Conservation (phyloP, 2,329 filamentous ascomycete genomes). For the Aspergillus sergii region DNA sequence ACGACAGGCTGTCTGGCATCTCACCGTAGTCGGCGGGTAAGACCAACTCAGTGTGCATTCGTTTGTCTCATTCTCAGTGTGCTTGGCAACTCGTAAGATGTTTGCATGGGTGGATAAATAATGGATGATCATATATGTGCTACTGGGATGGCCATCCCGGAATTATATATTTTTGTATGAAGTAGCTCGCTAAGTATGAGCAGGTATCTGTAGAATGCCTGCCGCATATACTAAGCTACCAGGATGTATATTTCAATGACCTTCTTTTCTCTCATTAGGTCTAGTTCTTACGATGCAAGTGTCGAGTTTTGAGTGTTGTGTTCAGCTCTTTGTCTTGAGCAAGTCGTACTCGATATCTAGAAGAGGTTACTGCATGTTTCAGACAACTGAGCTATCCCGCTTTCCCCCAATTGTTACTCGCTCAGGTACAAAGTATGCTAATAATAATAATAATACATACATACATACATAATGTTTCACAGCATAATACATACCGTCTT, state of each 20-base stretch:
- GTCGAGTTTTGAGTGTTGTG: background rate
- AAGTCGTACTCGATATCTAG: background rate
- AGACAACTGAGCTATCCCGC: background rate
- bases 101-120: background rate
- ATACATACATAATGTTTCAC: slow-evolving; percentile 1
- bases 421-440: background rate
- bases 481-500: background rate
- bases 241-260: background rate
- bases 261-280: background rate
- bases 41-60: background rate
- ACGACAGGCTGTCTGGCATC: background rate
- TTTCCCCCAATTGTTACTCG: background rate
- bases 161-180: background rate
- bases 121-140: background rate
- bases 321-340: background rate
- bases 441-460: slow-evolving; percentile 1
- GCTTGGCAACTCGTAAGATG: background rate
- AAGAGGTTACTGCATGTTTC: background rate
- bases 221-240: background rate
- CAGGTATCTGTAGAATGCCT: background rate
- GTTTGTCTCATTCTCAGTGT: background rate
- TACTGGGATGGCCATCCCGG: background rate
- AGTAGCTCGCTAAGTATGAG: too few species aligned
- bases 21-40: too few species aligned
- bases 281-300: background rate